Base-by-base conservation (phyloP, 1,139 yeast genomes). In the Taphrina betulina region DNA sequence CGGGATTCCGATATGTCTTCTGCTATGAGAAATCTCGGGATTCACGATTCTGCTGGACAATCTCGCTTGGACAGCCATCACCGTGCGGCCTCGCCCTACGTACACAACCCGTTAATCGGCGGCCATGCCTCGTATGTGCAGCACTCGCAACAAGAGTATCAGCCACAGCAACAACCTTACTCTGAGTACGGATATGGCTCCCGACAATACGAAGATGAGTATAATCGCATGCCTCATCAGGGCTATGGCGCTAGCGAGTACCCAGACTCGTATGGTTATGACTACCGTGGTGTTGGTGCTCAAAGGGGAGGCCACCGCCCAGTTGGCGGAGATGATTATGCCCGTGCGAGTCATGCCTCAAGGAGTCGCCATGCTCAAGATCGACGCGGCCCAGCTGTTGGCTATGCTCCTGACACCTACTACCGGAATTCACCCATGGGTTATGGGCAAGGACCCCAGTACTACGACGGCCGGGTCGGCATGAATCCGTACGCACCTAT, bases 261-360 rank as follows among this genome's bases (percentile, higher is more conserved):
- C 34, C 31, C 40, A 8, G 54, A 50, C 16, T 33, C 45, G 16
- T 50, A 50, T 14, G 41, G 34, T 20, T 50, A 50, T 19, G 54
- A 50, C 12, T 31, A 41, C 10, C 54, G 54, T 7, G 17, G 46
- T 10, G 23, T 40, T 40, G 54, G 54, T 24, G 54, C 37, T 8
- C 40, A 29, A 19, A 19, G 54, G 14, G 38, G 46, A 2, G 31
- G 31, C 12, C 7, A 12, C 7, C n/a, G n/a, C n/a, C n/a, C n/a
- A n/a, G n/a, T n/a, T n/a, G n/a, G n/a, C n/a, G 35, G 19, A 12
- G 46, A 50, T n/a, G 54, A 50, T 5, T 50, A 20, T 31, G 14
- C 46, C 29, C 40, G 54, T 20, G 37, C 29, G 14, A 12, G 35
- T 4, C 40, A 50, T 24, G 41, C 40, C 8, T 40, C 31, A 4